These are phyloP conservation scores for Plectosphaerella plurivora DNA, from an alignment of 2,329 filamentous ascomycete species.

Conservation along the genomic window DNA sequence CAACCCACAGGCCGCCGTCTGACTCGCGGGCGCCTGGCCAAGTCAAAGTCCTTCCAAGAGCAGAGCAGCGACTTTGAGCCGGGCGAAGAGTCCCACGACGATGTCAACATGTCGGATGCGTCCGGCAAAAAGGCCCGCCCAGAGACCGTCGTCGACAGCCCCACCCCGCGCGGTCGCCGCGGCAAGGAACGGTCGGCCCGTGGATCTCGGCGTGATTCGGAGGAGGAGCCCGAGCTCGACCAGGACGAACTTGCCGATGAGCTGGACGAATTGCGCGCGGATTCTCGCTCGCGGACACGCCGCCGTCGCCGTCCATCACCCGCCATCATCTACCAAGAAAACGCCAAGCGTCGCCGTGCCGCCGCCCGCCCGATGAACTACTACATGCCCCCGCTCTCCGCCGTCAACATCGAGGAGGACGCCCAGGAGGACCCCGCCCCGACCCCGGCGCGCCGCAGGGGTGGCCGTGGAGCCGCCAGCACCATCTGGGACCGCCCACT, in stretches of 20 bases:
- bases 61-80: conserved; percentile 60
- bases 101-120: conserved; percentile 33
- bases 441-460: conserved; percentile 64
- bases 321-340: conserved; percentile 56
- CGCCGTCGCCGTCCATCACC: conserved; percentile 49
- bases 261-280: conserved; percentile 55
- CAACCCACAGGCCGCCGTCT: conserved; percentile 36
- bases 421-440: conserved; percentile 64
- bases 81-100: conserved; percentile 54
- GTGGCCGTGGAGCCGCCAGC: conserved; percentile 56
- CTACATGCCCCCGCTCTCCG: conserved; percentile 68
- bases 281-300: conserved; percentile 39
- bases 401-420: conserved; percentile 61
- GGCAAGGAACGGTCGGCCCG: conserved; percentile 36
- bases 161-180: conserved; percentile 44
- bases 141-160: conserved; percentile 39
- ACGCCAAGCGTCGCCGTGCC: conserved; percentile 46
- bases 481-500: conserved; percentile 71
- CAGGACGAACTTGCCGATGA: conserved; percentile 63
- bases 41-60: conserved; percentile 44
- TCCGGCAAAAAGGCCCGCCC: conserved; percentile 27
- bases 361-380: conserved; percentile 74
- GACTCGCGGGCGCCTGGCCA: conserved; percentile 39
- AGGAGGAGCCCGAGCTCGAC: conserved; percentile 55
- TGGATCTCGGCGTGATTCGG: conserved; percentile 49